A percentile compares a stretch with the other conserved stretches of the same genome.
phyloP scores from a whole-genome alignment of 2,329 filamentous ascomycete genomes.

The Bipolaris cookei region DNA sequence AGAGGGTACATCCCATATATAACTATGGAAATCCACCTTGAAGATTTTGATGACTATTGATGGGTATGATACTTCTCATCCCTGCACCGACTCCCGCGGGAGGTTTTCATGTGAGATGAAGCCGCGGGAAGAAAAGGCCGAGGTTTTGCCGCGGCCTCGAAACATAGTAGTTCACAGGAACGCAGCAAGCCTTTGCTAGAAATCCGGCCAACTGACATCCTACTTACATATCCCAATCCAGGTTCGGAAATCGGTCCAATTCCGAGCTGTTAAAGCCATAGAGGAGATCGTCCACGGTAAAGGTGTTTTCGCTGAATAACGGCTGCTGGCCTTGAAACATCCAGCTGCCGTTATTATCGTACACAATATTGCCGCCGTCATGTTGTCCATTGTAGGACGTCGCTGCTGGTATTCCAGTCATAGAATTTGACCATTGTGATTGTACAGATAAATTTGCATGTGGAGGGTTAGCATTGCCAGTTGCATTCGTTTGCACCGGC shows the following conservation, averaged over 20 bases:
- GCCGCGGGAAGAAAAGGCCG: slow-evolving; percentile 3
- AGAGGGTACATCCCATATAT: not conserved
- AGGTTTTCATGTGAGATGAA: not conserved
- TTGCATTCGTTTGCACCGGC: not conserved
- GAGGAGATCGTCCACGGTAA: slow-evolving; percentile 33
- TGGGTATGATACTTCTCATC: not conserved
- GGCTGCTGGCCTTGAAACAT: slow-evolving; percentile 18
- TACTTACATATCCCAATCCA: slow-evolving; percentile 6
- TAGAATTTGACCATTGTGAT: not conserved
- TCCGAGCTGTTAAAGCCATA: slow-evolving; percentile 38
- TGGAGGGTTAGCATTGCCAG: not conserved
- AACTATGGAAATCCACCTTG: not conserved
- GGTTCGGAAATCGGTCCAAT: slow-evolving; percentile 31
- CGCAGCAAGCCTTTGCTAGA: not conserved
- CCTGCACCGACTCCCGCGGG: not conserved
- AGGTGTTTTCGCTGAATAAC: slow-evolving; percentile 18
- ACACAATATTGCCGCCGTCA: slow-evolving; percentile 5
- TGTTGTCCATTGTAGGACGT: not conserved
- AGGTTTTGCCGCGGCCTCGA: not conserved
- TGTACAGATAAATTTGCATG: not conserved
- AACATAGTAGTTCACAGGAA: not conserved
- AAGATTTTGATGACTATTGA: not conserved
- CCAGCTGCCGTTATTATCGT: slow-evolving; percentile 23
- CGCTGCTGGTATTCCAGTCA: not conserved
- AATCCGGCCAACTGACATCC: not conserved